Evolutionary conservation across 176 grass and related monocot species (phyloP), one percentile per base, ranked within the genome.

Genomic region (Ampelocalamus luodianensis): DNA sequence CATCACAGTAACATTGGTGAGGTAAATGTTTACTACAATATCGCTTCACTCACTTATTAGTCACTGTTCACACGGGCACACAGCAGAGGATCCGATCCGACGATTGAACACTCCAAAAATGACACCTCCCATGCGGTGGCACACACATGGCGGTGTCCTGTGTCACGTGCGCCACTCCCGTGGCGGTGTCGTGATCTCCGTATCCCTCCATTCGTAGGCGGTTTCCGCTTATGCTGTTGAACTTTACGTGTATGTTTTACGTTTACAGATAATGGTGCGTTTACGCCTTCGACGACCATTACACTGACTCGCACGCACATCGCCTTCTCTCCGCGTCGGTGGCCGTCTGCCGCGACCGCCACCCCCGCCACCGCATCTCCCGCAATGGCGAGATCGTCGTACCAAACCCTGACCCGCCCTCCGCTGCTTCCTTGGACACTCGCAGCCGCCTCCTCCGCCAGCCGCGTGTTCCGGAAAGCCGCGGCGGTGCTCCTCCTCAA

Each of bases 231-330:
- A 43, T 50, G 24, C 5, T 23, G 24, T 1, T 55, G 0, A 2
- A 0, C 0, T 48, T 3, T 34, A 7, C 10, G 73, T 37, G 2
- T 55, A 7, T 13, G 4, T 5, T 2, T 2, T 29, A 34, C 6
- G 63, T 27, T 58, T 39, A 29, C 48, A 10, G 4, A 15, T 0
- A 0, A 0, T 0, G 0, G 0, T 0, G 0, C 0, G 9, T 20
- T 74, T 23, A 3, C 85, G 78, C 60, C 10, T 77, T 76, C 32
- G 22, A 1, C 39, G 64, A 22, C 51, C 51, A 79, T 82, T 23
- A 50, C 62, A 20, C 60, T 66, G 72, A 32, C 7, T n/a, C 43
- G 40, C 20, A 0, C 27, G 5, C 27, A 1, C 14, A 18, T 2
- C 76, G 43, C 6, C 38, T 4, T 22, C 45, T 18, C 16, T 20